A percentile compares a stretch with the other conserved stretches of the same genome.
Evolutionary conservation across 2,329 filamentous ascomycete genomes (phyloP).

Genomic region (Paecilomyces variotii): DNA sequence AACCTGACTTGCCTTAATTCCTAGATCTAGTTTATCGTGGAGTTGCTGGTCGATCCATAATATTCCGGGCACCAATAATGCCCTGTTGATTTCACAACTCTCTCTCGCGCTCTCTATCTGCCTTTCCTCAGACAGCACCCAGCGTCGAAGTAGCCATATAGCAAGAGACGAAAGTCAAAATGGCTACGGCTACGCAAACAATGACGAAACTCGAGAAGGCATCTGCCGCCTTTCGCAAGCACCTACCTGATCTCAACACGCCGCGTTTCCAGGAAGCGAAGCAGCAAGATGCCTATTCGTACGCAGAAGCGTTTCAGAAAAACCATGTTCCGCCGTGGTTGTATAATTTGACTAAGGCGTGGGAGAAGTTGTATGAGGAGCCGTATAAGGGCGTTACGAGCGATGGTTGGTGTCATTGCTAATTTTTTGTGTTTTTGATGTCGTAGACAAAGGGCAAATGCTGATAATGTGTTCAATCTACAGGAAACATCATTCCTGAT

Average conservation of each 20-base stretch:
- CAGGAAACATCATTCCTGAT: conserved; percentile 44
- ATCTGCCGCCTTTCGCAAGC: conserved; percentile 45
- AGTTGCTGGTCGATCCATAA: neutral
- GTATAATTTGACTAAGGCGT: conserved; percentile 52
- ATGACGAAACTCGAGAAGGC: conserved; percentile 1
- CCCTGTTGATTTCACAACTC: neutral
- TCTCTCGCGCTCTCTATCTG: too few species aligned
- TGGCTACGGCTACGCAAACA: neutral
- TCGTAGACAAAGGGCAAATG: neutral
- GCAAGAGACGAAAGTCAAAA: neutral
- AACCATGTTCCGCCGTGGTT: conserved; percentile 59
- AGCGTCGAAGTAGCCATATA: neutral
- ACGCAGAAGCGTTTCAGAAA: conserved; percentile 54
- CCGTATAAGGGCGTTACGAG: conserved; percentile 64
- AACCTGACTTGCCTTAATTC: neutral
- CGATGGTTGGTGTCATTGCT: conserved; percentile 45
- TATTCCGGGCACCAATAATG: neutral
- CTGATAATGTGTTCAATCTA: neutral
- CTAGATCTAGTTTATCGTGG: neutral
- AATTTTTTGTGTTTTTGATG: neutral
- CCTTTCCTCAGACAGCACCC: too few species aligned
- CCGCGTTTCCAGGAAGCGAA: conserved; percentile 58
- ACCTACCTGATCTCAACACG: conserved; percentile 54
- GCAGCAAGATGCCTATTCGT: conserved; percentile 54
- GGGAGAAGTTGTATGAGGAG: conserved; percentile 50